Conservation (phyloP, 768 basidiomycete genomes). For the Lentinula edodes region DNA sequence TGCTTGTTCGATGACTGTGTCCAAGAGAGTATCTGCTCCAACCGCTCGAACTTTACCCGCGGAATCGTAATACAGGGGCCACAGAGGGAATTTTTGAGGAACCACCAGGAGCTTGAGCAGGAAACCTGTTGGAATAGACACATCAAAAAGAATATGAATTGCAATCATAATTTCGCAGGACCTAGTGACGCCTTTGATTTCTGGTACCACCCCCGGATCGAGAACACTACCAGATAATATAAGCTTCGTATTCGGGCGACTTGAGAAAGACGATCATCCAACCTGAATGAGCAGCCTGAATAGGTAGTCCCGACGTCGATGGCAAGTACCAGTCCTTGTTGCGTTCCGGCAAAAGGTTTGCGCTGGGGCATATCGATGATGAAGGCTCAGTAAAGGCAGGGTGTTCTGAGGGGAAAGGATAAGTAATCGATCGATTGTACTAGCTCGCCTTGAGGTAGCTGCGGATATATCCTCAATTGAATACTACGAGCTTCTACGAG, state of each 20-base stretch:
- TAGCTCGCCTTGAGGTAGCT: too few relatives aligned
- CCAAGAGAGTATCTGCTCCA: constrained; percentile 37
- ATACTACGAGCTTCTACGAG: too few relatives aligned
- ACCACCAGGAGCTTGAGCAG: constrained; percentile 39
- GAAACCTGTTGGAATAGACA: constrained; percentile 27
- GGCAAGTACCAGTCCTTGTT: constrained; percentile 21
- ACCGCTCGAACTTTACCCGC: constrained; percentile 32
- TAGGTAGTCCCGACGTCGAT: constrained; percentile 26
- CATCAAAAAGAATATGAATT: not conserved
- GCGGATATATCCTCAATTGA: too few relatives aligned
- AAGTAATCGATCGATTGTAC: too few relatives aligned
- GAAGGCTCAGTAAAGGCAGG: too few relatives aligned
- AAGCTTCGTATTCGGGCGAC: constrained; percentile 1
- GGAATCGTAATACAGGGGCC: constrained; percentile 40
- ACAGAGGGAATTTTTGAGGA: constrained; percentile 46
- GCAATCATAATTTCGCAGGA: not conserved
- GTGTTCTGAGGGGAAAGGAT: too few relatives aligned
- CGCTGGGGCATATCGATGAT: constrained; percentile 9
- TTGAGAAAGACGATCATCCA: not conserved
- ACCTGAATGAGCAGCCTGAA: constrained; percentile 28
- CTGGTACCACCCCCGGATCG: constrained; percentile 34
- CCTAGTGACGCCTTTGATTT: constrained; percentile 16
- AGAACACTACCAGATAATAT: constrained; percentile 21
- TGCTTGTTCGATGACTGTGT: constrained; percentile 30
- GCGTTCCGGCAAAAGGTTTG: constrained; percentile 24